Percentiles rank a stretch among this genome's conserved stretches.
phyloP scores from a whole-genome alignment of 129 eudicot species.

The Flaveria sonorensis region DNA sequence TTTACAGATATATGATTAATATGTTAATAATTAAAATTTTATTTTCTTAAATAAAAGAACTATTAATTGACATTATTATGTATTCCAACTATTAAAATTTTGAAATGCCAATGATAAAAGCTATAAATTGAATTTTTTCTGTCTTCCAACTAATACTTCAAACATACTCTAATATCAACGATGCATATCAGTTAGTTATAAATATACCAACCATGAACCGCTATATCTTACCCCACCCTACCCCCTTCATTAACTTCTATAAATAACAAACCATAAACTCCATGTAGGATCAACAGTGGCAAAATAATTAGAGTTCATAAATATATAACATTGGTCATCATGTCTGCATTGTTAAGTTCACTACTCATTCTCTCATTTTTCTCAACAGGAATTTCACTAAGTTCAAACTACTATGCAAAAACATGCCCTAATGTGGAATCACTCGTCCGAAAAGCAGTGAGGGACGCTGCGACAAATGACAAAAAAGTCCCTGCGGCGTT shows the following conservation, averaged over 20 bases:
- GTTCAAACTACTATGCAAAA: conserved; percentile 12
- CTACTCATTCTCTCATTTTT: conserved; percentile 20
- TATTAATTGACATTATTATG: too few relatives aligned
- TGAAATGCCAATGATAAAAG: conserved; percentile 24
- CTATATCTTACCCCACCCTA: conserved; percentile 25
- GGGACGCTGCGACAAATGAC: conserved; percentile 21
- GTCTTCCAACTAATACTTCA: conserved; percentile 34
- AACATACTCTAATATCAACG: conserved; percentile 35
- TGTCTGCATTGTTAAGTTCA: conserved; percentile 15
- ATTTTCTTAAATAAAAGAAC: too few relatives aligned
- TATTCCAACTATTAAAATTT: not conserved
- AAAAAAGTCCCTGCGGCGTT: conserved; percentile 22
- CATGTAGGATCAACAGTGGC: conserved; percentile 32
- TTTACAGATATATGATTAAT: not conserved
- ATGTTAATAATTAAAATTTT: not conserved
- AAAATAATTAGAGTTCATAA: not conserved
- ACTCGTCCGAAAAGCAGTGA: conserved; percentile 20
- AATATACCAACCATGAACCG: conserved; percentile 38
- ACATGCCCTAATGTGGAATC: conserved; percentile 28
- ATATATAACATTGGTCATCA: not conserved
- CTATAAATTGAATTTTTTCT: not conserved
- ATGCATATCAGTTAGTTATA: conserved; percentile 42
- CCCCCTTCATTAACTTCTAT: conserved; percentile 30
- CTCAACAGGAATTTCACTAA: not conserved
- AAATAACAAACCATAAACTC: conserved; percentile 28